Conservation (phyloP, 1,284 basidiomycete species). For the Leccinum fallax region DNA sequence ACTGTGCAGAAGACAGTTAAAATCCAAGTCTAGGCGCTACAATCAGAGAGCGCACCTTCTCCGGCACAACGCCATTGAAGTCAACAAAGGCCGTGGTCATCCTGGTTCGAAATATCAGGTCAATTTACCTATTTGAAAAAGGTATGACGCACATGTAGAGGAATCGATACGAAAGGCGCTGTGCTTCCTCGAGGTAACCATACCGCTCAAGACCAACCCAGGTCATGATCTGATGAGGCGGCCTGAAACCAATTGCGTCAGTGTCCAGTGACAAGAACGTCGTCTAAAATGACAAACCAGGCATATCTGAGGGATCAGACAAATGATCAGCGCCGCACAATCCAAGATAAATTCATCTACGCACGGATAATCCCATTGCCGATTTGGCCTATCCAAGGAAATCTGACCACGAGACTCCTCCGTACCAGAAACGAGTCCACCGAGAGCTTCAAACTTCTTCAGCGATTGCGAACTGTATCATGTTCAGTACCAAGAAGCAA, state of each 20-base stretch:
- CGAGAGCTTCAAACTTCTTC: conserved; percentile 94
- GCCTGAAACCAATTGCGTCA: conserved; percentile 53
- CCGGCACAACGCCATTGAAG: conserved; percentile 96
- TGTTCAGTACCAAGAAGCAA: conserved; percentile 16
- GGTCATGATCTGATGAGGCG: conserved; percentile 94
- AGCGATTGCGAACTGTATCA: conserved; percentile 72
- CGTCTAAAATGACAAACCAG: conserved; percentile 43
- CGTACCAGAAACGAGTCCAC: conserved; percentile 95
- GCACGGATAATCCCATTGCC: conserved; percentile 95
- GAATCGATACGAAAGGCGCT: conserved; percentile 93
- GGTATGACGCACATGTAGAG: conserved; percentile 80
- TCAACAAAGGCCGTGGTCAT: conserved; percentile 93
- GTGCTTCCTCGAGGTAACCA: conserved; percentile 92
- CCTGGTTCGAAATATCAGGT: conserved; percentile 44
- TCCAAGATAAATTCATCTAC: conserved; percentile 35
- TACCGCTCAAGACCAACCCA: conserved; percentile 98
- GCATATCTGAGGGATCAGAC: conserved; percentile 52
- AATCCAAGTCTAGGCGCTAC: background rate
- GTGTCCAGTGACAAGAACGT: background rate
- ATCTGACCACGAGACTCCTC: conserved; percentile 96
- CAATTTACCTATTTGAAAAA: background rate
- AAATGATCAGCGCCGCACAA: conserved; percentile 16
- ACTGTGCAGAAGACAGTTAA: conserved; percentile 47
- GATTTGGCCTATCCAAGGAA: conserved; percentile 94
- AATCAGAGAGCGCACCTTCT: conserved; percentile 60